Evolutionary conservation across 2,329 filamentous ascomycete species (phyloP), one percentile per base, ranked within the genome.

Genomic region (Pseudocercospora eumusae): DNA sequence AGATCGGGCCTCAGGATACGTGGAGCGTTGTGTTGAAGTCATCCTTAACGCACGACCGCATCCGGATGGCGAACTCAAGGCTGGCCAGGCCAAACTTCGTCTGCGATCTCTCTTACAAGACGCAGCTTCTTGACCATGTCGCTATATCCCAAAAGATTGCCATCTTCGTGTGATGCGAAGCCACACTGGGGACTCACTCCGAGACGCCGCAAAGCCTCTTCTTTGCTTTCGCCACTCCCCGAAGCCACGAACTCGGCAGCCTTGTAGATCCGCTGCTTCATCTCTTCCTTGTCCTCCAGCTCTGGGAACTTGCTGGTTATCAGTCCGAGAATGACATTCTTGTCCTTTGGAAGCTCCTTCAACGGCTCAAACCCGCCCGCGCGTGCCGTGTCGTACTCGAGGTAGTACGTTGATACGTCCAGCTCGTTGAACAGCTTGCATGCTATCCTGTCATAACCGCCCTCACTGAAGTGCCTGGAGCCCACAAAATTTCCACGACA

Each of bases 91-190:
- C 89, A 92, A 62, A 92, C 83, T 70, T 88, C 85, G 71, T 92
- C 84, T 3, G 90, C 89, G 69, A 92, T 86, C 67, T 85, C 80
- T 65, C 89, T 83, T 15, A 92, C 88, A 56, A 92, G 78, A 67
- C 83, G 80, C 70, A 93, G 77, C 80, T 92, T 92, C 75, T 84
- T 85, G 77, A 85, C 85, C 86, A 92, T 88, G 64, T 90, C 88
- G 40, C 89, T 84, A 65, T 85, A 80, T 21, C 82, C 83, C 58
- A 93, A 80, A 18, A 86, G 83, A 72, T 93, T 92, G 0, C 89
- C 90, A 68, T 84, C 86, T 69, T 88, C 86, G 73, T 92, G 89
- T 36, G 86, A 90, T 40, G 88, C 90, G 74, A 74, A 75, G 0
- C 73, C 73, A 65, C 73, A 75, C 63, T 91, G 88, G 0, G 88